Base-by-base conservation (phyloP, 768 basidiomycete species). In the Suillus plorans region DNA sequence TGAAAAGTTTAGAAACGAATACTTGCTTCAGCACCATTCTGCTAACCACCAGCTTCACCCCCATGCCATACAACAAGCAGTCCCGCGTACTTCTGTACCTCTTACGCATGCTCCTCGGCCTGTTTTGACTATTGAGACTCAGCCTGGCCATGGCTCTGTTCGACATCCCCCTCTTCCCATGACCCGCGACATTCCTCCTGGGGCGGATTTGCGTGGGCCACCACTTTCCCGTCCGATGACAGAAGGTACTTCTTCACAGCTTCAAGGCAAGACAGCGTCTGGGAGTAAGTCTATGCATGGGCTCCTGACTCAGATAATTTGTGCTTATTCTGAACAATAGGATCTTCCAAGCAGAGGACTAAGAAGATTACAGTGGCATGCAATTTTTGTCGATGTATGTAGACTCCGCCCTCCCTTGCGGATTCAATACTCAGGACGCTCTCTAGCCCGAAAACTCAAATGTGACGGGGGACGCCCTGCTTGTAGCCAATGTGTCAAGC, bases 351-450 rank as follows among this genome's bases (percentile, higher is more conserved):
- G 69, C 85, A 85, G 69, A 84, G 90, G 64, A 85, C 88, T 62
- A 93, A 92, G 81, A 93, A 94, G 78, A 94, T 94, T 62, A 92
- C 89, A 25, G 91, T 94, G 53, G 92, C 92, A 45, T 94, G 92
- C 80, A 93, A 94, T 76, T 94, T 94, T 76, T 94, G 92, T 80
- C 89, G 92, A 67, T 93, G 92, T 93, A 76, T 79, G 91, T 84
- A 53, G 49, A 63, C 61, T 64, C 62, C 56, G 44, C 63, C 67
- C 66, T 70, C 25, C 45, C 49, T 61, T 66, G 64, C 31, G 63
- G 55, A 61, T 47, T 57, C 61, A 59, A 69, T 71, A 61, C 71
- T 71, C 45, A 62, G 66, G 67, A 69, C 60, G 55, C 65, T 68
- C 62, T 66, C 61, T 76, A 94, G 92, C 92, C 59, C 87, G 92